Conservation (phyloP, 148 eudicot genomes). For the Pouteria glomerata region DNA sequence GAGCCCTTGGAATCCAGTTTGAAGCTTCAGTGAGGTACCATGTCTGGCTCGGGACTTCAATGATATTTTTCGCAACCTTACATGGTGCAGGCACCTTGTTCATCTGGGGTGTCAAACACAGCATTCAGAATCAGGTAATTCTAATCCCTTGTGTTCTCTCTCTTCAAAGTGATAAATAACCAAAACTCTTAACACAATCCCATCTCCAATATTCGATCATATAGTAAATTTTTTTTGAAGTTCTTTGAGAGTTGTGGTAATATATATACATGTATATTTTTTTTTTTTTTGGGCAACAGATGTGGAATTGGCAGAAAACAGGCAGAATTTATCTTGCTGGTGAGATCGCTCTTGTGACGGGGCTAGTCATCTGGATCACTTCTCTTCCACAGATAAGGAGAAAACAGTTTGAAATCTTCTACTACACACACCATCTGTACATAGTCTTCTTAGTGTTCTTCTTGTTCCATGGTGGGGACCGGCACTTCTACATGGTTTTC, state of each 20-base stretch:
- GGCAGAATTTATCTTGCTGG: constrained; percentile 82
- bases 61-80: constrained; percentile 56
- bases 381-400: constrained; percentile 82
- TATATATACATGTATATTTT: background rate
- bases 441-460: constrained; percentile 56
- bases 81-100: constrained; percentile 77
- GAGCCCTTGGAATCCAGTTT: constrained; percentile 59
- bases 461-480: constrained; percentile 82
- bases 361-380: constrained; percentile 65
- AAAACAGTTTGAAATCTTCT: constrained; percentile 61
- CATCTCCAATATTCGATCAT: too few species aligned
- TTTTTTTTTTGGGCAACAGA: constrained; percentile 29
- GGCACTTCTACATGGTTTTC: constrained; percentile 70
- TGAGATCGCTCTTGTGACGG: constrained; percentile 55
- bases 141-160: background rate
- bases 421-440: constrained; percentile 76
- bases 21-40: constrained; percentile 83
- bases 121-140: constrained; percentile 42
- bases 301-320: constrained; percentile 83
- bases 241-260: background rate
- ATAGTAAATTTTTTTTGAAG: too few species aligned
- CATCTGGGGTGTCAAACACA: constrained; percentile 58
- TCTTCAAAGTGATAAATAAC: background rate
- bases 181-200: too few species aligned
- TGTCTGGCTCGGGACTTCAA: constrained; percentile 67